phyloP scores from a whole-genome alignment of 495 filamentous ascomycete genomes.

The Lasiosphaeriaceae sp. region DNA sequence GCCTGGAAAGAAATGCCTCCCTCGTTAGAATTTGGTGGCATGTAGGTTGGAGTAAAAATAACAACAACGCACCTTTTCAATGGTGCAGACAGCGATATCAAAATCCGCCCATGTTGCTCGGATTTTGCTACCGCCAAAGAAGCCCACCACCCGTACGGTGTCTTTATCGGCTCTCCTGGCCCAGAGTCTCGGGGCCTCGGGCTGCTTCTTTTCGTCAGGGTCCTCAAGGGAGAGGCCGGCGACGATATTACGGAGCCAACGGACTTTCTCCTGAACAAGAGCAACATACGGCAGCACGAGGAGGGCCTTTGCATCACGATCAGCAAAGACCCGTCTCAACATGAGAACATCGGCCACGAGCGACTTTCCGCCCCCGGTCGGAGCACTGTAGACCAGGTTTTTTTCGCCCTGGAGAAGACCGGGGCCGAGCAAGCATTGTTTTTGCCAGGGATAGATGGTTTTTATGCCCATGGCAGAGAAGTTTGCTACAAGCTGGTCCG shows the following conservation, averaged over 20 bases:
- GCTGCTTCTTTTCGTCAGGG: conserved; percentile 15
- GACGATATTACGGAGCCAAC: conserved; percentile 69
- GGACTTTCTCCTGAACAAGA: conserved; percentile 78
- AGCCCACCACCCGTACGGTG: conserved; percentile 62
- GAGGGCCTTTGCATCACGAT: conserved; percentile 64
- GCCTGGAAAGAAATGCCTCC: conserved; percentile 44
- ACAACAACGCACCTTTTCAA: conserved; percentile 63
- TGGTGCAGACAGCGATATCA: conserved; percentile 78
- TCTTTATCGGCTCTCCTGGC: conserved; percentile 42
- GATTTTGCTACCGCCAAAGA: conserved; percentile 68
- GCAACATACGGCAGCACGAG: conserved; percentile 80
- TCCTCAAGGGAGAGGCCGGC: conserved; percentile 53
- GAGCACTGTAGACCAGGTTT: conserved; percentile 80
- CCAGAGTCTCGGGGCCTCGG: conserved; percentile 33
- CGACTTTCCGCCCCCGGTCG: conserved; percentile 79
- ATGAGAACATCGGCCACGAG: conserved; percentile 73
- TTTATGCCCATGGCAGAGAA: conserved; percentile 61
- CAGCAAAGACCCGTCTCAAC: conserved; percentile 66
- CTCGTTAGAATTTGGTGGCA: too few relatives aligned
- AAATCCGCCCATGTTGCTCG: conserved; percentile 67
- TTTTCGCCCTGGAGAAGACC: conserved; percentile 62
- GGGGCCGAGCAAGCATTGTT: conserved; percentile 66
- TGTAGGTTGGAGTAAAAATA: not conserved
- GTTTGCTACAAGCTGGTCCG: conserved; percentile 57
- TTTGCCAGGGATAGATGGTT: conserved; percentile 78